Evolutionary conservation across 352 stramenopile genomes (phyloP).

Genomic region (Aphanomyces invadans): DNA sequence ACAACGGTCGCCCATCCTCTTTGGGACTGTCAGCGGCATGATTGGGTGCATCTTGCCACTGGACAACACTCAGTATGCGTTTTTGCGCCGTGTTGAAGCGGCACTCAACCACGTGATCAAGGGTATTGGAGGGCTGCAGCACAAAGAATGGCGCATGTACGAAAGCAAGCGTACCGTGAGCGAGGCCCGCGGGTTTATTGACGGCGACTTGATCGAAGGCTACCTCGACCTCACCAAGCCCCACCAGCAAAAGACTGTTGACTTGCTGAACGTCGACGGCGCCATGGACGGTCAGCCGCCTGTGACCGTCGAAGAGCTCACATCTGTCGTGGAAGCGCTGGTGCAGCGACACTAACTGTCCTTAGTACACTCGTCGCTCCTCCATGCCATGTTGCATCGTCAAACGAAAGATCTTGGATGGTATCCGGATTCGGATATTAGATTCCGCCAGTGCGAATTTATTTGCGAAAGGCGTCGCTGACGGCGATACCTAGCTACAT

Average conservation of each 20-base stretch:
- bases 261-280: constrained; percentile 87
- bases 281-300: constrained; percentile 53
- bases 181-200: constrained; percentile 90
- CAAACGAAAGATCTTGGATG: background rate
- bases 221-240: constrained; percentile 90
- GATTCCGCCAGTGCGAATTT: background rate
- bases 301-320: constrained; percentile 59
- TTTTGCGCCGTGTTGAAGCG: constrained; percentile 85
- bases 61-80: constrained; percentile 86
- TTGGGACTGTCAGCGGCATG: constrained; percentile 94
- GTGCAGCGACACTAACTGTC: constrained; percentile 55
- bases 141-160: constrained; percentile 91
- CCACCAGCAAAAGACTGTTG: constrained; percentile 86
- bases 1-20: constrained; percentile 67
- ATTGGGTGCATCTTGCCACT: constrained; percentile 91
- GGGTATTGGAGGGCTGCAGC: constrained; percentile 88
- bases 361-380: constrained; percentile 11
- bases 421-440: constrained; percentile 3
- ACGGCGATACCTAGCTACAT: background rate
- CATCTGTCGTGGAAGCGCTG: constrained; percentile 66
- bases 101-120: constrained; percentile 85
- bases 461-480: constrained; percentile 6
- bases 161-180: constrained; percentile 78
- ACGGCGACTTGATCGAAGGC: constrained; percentile 93
- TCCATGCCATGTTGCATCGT: background rate